These are phyloP conservation scores for Blastobotrys mokoenaii DNA, from an alignment of 805 yeast genomes.

Conservation along the genomic window DNA sequence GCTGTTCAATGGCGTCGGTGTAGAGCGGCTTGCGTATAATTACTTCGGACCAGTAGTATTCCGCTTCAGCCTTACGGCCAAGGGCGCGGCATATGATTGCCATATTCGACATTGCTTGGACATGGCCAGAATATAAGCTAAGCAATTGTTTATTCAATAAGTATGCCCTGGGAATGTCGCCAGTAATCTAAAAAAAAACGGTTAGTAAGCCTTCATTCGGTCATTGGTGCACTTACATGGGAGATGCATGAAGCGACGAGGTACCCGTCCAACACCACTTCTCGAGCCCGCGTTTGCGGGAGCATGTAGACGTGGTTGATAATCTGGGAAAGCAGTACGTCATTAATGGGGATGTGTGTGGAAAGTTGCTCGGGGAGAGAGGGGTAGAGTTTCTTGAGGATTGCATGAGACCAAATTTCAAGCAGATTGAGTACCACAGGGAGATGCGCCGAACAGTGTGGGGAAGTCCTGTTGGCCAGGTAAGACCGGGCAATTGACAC, in stretches of 20 bases:
- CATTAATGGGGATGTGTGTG: neutral
- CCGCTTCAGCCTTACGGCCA: slow-evolving; percentile 16
- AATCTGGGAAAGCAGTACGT: neutral
- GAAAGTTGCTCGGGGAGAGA: neutral
- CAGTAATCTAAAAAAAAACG: slow-evolving; percentile 4
- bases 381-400: neutral
- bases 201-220: no score
- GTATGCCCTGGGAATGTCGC: slow-evolving; percentile 1
- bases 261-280: slow-evolving; percentile 10
- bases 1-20: slow-evolving; percentile 24
- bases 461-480: neutral
- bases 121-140: slow-evolving; percentile 10
- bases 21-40: slow-evolving; percentile 18
- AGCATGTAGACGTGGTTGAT: neutral
- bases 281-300: neutral
- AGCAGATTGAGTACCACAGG: neutral
- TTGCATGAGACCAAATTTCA: neutral
- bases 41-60: slow-evolving; percentile 19
- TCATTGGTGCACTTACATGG: slow-evolving; percentile 20
- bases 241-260: slow-evolving; percentile 24
- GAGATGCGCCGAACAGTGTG: neutral
- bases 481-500: neutral
- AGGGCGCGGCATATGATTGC: slow-evolving; percentile 17
- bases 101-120: slow-evolving; percentile 21
- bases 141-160: slow-evolving; percentile 3